phyloP scores from a whole-genome alignment of 768 basidiomycete species.

The Collybia sp. region DNA sequence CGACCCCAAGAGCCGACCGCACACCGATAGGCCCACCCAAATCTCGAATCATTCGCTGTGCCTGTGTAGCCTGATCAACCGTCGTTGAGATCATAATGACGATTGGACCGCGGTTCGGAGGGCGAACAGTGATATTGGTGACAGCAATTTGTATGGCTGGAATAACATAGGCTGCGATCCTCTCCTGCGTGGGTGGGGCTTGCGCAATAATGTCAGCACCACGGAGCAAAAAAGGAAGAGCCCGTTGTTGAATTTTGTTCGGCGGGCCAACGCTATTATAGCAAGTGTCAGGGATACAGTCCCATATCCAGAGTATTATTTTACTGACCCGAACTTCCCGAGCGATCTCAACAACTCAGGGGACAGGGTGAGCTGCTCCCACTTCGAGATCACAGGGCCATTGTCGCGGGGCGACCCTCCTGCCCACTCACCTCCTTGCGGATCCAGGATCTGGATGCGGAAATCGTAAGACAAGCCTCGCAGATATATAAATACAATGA shows the following conservation, averaged over 20 bases:
- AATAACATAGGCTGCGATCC: slow-evolving; percentile 96
- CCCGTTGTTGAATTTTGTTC: slow-evolving; percentile 97
- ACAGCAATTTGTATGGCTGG: slow-evolving; percentile 84
- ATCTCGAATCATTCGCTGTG: slow-evolving; percentile 92
- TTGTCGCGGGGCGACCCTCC: slow-evolving; percentile 56
- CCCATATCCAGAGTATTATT: not conserved
- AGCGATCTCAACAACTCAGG: slow-evolving; percentile 87
- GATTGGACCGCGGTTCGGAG: slow-evolving; percentile 71
- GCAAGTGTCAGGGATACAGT: slow-evolving; percentile 4
- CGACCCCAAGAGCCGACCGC: slow-evolving; percentile 84
- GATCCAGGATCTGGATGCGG: slow-evolving; percentile 46
- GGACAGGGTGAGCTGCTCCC: slow-evolving; percentile 87
- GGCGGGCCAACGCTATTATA: slow-evolving; percentile 88
- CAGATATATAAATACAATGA: not conserved
- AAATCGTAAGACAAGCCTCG: slow-evolving; percentile 7
- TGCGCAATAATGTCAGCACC: slow-evolving; percentile 98
- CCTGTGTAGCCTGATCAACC: slow-evolving; percentile 97
- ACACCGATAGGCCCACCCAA: slow-evolving; percentile 92
- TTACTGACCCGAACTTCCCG: slow-evolving; percentile 85
- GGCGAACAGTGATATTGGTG: slow-evolving; percentile 50
- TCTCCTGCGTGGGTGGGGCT: slow-evolving; percentile 96
- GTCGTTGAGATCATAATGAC: slow-evolving; percentile 97
- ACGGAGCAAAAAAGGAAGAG: slow-evolving; percentile 89
- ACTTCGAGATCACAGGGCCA: slow-evolving; percentile 86
- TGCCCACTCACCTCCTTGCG: slow-evolving; percentile 51